phyloP scores from a whole-genome alignment of 805 yeast genomes.

The Candida nemodendra region DNA sequence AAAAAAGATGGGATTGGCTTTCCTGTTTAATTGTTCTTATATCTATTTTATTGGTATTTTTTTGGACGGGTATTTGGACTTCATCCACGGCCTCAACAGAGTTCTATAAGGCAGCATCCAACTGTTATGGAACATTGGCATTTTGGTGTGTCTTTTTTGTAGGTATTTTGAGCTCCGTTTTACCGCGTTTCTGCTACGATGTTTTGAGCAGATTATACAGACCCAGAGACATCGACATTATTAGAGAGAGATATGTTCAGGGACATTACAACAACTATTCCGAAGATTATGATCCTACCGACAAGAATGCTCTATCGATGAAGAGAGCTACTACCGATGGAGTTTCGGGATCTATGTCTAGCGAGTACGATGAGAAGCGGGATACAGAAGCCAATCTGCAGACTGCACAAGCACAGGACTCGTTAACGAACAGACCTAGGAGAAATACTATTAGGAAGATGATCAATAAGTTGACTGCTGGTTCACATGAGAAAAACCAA shows the following conservation, averaged over 20 bases:
- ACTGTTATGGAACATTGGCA: constrained; percentile 56
- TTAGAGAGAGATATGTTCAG: constrained; percentile 56
- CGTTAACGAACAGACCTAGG: constrained; percentile 9
- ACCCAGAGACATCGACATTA: constrained; percentile 69
- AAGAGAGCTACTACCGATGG: constrained; percentile 11
- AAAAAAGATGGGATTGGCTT: constrained; percentile 78
- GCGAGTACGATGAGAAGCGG: constrained; percentile 15
- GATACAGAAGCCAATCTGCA: constrained; percentile 15
- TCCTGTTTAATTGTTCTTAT: constrained; percentile 50
- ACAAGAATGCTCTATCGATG: constrained; percentile 26
- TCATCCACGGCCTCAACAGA: constrained; percentile 47
- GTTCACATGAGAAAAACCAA: background rate
- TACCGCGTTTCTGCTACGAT: constrained; percentile 61
- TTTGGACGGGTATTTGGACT: constrained; percentile 85
- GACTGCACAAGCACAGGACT: background rate
- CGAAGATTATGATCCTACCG: constrained; percentile 52
- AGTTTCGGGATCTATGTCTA: constrained; percentile 5
- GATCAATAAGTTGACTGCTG: constrained; percentile 11
- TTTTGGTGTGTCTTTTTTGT: constrained; percentile 67
- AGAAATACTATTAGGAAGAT: constrained; percentile 17
- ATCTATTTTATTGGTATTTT: constrained; percentile 56
- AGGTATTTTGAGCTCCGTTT: constrained; percentile 50
- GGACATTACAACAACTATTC: constrained; percentile 55
- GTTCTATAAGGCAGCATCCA: constrained; percentile 63
- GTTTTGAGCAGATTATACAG: constrained; percentile 47